These are phyloP conservation scores for Fusarium vanettenii DNA, from an alignment of 2,329 filamentous ascomycete species.

Conservation along the genomic window DNA sequence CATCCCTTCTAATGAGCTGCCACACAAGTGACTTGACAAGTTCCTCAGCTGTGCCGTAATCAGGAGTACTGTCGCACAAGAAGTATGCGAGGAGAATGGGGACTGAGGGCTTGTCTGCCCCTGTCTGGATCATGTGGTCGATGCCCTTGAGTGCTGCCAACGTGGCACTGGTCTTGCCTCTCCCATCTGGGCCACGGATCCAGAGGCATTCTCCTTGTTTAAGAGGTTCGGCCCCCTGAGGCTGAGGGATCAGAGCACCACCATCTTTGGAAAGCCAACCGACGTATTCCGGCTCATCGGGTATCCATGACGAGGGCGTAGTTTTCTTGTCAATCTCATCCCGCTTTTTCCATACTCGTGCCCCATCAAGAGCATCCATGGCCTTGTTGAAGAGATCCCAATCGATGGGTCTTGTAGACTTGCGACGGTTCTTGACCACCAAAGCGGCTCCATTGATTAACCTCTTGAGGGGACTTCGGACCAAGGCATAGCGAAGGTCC, in stretches of 20 bases:
- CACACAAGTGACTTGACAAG: constrained; percentile 54
- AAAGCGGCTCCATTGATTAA: constrained; percentile 51
- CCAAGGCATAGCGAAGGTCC: constrained; percentile 50
- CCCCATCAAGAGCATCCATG: constrained; percentile 49
- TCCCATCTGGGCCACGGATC: constrained; percentile 55
- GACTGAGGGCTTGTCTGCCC: too few relatives aligned
- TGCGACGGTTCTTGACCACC: constrained; percentile 51
- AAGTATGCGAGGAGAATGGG: constrained; percentile 50
- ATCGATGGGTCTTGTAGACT: constrained; percentile 52
- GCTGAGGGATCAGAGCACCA: background rate
- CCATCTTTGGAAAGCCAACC: constrained; percentile 48
- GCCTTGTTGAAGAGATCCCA: constrained; percentile 46
- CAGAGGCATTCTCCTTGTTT: constrained; percentile 50
- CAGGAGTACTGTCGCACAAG: constrained; percentile 52
- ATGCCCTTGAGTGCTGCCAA: constrained; percentile 53
- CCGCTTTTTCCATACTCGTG: constrained; percentile 49
- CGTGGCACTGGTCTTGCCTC: constrained; percentile 55
- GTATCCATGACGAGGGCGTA: constrained; percentile 53
- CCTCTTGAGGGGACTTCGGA: constrained; percentile 51
- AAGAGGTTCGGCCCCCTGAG: background rate
- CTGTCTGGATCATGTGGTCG: constrained; percentile 37
- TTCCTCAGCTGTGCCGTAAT: constrained; percentile 55
- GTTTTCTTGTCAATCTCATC: constrained; percentile 45
- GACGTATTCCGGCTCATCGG: constrained; percentile 50
- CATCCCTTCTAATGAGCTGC: constrained; percentile 52